These are phyloP conservation scores for Tetrapisispora taiwanensis DNA, from an alignment of 805 yeast species.

Conservation along the genomic window DNA sequence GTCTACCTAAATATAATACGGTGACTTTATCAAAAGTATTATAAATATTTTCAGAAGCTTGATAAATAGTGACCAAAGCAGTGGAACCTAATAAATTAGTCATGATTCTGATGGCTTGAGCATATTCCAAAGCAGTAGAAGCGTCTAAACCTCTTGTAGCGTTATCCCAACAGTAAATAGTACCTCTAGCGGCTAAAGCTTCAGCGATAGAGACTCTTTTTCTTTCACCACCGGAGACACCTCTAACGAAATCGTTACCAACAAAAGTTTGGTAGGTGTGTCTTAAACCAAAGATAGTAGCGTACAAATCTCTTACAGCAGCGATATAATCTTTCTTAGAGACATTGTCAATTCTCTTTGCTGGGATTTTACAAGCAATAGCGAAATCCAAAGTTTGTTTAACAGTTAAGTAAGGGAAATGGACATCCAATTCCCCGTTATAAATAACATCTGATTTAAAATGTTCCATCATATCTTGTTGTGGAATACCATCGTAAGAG, in stretches of 20 bases:
- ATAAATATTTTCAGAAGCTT: slow-evolving; percentile 50
- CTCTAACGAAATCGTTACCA: slow-evolving; percentile 50
- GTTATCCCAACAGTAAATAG: slow-evolving; percentile 57
- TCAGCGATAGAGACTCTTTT: slow-evolving; percentile 81
- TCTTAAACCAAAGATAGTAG: slow-evolving; percentile 41
- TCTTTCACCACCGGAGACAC: slow-evolving; percentile 82
- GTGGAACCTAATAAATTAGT: slow-evolving; percentile 42
- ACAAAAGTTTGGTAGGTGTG: slow-evolving; percentile 47
- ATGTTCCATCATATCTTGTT: slow-evolving; percentile 46
- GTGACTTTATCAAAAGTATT: slow-evolving; percentile 44
- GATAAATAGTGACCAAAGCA: slow-evolving; percentile 51
- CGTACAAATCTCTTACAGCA: slow-evolving; percentile 30
- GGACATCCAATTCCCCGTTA: slow-evolving; percentile 57
- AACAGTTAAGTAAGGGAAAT: slow-evolving; percentile 69
- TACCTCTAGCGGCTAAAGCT: slow-evolving; percentile 51
- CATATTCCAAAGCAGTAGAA: slow-evolving; percentile 57
- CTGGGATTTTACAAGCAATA: slow-evolving; percentile 58
- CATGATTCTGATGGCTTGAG: slow-evolving; percentile 46
- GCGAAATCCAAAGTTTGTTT: slow-evolving; percentile 66
- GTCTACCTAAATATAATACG: slow-evolving; percentile 43
- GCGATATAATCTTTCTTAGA: slow-evolving; percentile 39
- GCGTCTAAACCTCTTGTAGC: slow-evolving; percentile 73
- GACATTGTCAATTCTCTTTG: slow-evolving; percentile 37
- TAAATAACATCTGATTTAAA: slow-evolving; percentile 50
- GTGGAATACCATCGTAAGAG: slow-evolving; percentile 51